Conservation (phyloP, 2,329 filamentous ascomycete genomes). For the Orbilia blumenaviensis region DNA sequence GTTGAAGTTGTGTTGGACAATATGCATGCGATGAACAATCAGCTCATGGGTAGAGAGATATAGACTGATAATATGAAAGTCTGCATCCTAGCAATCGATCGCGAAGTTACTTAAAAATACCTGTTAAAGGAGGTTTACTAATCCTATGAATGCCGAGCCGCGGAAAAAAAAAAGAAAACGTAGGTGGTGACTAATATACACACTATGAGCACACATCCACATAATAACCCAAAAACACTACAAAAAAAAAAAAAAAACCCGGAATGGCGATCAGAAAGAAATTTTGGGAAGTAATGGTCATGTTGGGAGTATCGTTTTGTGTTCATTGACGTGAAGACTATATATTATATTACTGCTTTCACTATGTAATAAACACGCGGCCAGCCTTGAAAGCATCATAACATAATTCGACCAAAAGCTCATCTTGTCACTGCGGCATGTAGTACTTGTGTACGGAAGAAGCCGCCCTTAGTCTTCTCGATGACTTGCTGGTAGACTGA, state of each 20-base stretch:
- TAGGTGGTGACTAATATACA: not conserved
- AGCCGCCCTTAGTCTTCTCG: conserved; percentile 97
- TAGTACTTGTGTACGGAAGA: conserved; percentile 97
- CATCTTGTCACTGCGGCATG: conserved; percentile 62
- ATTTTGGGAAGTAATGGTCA: no score
- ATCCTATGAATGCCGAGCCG: not conserved
- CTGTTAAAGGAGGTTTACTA: no score
- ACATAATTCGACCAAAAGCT: not conserved
- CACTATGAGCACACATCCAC: not conserved
- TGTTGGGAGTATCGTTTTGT: not conserved
- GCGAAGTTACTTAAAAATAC: no score
- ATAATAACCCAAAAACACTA: not conserved
- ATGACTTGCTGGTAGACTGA: conserved; percentile 99
- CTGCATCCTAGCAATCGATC: no score
- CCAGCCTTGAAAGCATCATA: not conserved
- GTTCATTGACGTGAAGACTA: not conserved
- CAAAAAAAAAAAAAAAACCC: not conserved
- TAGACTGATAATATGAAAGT: not conserved
- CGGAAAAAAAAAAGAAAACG: not conserved
- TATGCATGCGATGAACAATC: not conserved
- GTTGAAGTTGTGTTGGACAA: not conserved
- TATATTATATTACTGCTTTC: conserved; percentile 32
- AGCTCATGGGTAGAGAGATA: not conserved
- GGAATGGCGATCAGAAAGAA: not conserved
- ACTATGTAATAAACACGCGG: not conserved